These are phyloP conservation scores for Melastoma candidum DNA, from an alignment of 441 rosid genomes.

Conservation along the genomic window DNA sequence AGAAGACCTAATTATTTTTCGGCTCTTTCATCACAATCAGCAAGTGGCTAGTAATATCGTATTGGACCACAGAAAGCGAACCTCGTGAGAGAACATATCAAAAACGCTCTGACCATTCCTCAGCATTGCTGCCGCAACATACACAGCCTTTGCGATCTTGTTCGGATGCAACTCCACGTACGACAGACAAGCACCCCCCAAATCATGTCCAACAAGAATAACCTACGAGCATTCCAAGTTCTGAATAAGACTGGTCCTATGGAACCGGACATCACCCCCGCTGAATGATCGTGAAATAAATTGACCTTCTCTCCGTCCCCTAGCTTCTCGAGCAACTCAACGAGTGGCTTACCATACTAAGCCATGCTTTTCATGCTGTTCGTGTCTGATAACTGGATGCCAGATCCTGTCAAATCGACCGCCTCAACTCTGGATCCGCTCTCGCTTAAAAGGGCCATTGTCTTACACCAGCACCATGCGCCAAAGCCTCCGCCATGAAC, in stretches of 20 bases:
- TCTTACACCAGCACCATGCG: constrained; percentile 34
- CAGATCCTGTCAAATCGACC: constrained; percentile 27
- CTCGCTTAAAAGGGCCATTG: constrained; percentile 23
- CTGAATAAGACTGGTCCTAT: not conserved
- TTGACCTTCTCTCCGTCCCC: constrained; percentile 7
- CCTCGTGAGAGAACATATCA: constrained; percentile 13
- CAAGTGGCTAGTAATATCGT: no score
- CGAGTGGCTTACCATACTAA: constrained; percentile 12
- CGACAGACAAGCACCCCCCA: constrained; percentile 13
- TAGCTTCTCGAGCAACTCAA: constrained; percentile 1
- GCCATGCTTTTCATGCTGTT: constrained; percentile 17
- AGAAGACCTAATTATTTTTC: not conserved
- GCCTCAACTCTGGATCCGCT: constrained; percentile 24
- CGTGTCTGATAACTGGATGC: constrained; percentile 14
- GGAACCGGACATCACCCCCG: no score
- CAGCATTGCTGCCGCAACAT: constrained; percentile 13
- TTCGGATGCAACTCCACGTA: constrained; percentile 10
- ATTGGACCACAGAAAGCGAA: not conserved
- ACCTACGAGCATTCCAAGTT: constrained; percentile 4
- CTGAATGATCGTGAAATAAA: not conserved
- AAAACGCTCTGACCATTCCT: constrained; percentile 12
- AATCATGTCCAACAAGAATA: constrained; percentile 12
- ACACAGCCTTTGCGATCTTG: constrained; percentile 9
- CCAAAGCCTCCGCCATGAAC: constrained; percentile 37
- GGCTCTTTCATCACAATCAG: no score